Evolutionary conservation across 306 rosid genomes (phyloP).

Genomic region (Dryas alaskensis): DNA sequence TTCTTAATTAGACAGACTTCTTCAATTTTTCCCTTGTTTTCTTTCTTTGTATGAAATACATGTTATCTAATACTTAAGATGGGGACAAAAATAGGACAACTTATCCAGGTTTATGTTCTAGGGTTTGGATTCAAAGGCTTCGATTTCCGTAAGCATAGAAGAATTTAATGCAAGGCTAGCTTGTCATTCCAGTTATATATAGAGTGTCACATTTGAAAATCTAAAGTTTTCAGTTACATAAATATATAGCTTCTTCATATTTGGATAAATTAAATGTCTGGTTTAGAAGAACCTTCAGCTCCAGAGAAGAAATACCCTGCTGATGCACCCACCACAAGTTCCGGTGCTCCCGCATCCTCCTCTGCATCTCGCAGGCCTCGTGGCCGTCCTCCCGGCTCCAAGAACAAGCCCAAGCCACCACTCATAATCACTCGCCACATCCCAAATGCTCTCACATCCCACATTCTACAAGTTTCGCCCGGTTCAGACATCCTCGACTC

Average conservation of each 20-base stretch:
- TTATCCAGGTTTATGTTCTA: background rate
- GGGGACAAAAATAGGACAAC: background rate
- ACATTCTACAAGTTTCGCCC: slow-evolving; percentile 30
- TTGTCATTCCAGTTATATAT: too few species aligned
- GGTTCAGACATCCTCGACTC: slow-evolving; percentile 39
- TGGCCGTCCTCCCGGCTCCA: slow-evolving; percentile 39
- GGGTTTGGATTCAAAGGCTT: background rate
- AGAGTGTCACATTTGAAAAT: too few species aligned
- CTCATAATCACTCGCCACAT: slow-evolving; percentile 28
- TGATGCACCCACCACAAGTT: slow-evolving; percentile 21
- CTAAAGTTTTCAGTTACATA: too few species aligned
- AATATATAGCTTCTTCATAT: too few species aligned
- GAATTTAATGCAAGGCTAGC: too few species aligned
- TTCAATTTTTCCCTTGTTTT: too few species aligned
- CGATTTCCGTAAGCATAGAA: background rate
- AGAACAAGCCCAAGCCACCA: slow-evolving; percentile 37
- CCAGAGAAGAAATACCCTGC: background rate
- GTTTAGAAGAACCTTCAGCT: background rate
- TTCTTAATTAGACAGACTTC: too few species aligned
- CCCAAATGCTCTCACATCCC: slow-evolving; percentile 38
- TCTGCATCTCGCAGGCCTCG: slow-evolving; percentile 16
- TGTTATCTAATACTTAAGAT: background rate
- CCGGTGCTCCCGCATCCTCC: slow-evolving; percentile 18
- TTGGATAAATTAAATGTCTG: slow-evolving; percentile 18
- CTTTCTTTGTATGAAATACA: too few species aligned